phyloP scores from a whole-genome alignment of 2,329 filamentous ascomycete genomes.

The Diplodia mutila region DNA sequence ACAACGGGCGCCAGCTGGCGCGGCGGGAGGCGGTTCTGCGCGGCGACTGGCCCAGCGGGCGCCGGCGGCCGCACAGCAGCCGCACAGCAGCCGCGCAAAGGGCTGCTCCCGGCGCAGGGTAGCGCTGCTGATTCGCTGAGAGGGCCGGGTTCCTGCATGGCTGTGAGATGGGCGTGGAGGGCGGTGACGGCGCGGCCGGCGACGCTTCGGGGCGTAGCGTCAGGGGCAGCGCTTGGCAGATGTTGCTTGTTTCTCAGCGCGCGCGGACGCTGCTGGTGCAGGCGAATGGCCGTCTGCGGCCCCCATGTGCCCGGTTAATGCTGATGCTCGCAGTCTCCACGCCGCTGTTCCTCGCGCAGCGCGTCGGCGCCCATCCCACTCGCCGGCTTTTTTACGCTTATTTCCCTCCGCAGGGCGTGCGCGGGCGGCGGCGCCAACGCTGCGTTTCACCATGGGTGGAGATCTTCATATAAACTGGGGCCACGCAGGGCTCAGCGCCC shows the following conservation, averaged over 20 bases:
- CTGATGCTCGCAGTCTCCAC: slow-evolving; percentile 10
- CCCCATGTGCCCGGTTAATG: not conserved
- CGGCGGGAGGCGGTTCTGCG: not conserved
- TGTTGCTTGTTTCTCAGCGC: slow-evolving; percentile 15
- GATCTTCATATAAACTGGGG: slow-evolving; percentile 24
- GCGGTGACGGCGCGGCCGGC: slow-evolving; percentile 1
- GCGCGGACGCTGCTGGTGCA: not conserved
- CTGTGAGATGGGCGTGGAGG: not conserved
- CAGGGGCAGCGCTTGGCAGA: slow-evolving; percentile 9
- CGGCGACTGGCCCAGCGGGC: not conserved
- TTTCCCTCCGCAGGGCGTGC: slow-evolving; percentile 23
- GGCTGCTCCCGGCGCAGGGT: not conserved
- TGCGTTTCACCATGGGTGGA: slow-evolving; percentile 21
- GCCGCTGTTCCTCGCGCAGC: not conserved
- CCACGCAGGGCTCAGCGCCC: slow-evolving; percentile 20
- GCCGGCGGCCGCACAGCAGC: too few relatives aligned
- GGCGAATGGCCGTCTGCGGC: not conserved
- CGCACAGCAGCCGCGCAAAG: not conserved
- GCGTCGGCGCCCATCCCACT: slow-evolving; percentile 19
- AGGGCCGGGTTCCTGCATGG: slow-evolving; percentile 20
- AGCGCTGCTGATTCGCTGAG: not conserved
- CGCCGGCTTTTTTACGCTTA: slow-evolving; percentile 23
- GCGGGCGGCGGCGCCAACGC: slow-evolving; percentile 3
- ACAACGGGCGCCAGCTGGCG: not conserved
- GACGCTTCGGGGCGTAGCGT: slow-evolving; percentile 12